A percentile compares a stretch with the other conserved stretches of the same genome.
These are phyloP conservation scores for Colletotrichum sp. DNA, from an alignment of 2,329 filamentous ascomycete genomes.

Conservation along the genomic window DNA sequence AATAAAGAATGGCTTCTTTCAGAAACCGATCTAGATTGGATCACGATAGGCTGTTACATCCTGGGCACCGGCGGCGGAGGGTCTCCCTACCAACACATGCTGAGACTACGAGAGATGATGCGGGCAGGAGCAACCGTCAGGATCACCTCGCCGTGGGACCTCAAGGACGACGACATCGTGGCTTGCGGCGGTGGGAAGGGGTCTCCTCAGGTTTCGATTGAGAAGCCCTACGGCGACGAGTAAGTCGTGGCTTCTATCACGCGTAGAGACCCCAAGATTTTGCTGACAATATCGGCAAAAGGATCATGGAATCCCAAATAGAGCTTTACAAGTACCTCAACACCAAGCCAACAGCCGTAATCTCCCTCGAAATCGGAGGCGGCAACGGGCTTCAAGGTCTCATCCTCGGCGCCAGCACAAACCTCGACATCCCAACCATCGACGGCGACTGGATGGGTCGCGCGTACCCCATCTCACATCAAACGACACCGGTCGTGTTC, in stretches of 20 bases:
- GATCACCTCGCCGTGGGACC: not conserved
- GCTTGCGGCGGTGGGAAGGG: not conserved
- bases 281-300: not conserved
- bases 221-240: not conserved
- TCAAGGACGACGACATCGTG: not conserved
- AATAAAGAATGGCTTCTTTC: not conserved
- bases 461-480: constrained; percentile 59
- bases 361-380: constrained; percentile 62
- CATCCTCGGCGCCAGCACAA: constrained; percentile 57
- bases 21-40: constrained; percentile 29
- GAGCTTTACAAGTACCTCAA: constrained; percentile 53
- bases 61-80: constrained; percentile 43
- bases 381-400: constrained; percentile 66
- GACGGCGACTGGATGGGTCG: constrained; percentile 64
- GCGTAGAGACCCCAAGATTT: no score
- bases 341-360: constrained; percentile 38
- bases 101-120: constrained; percentile 57
- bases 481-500: constrained; percentile 49
- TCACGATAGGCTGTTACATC: constrained; percentile 39
- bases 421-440: constrained; percentile 55
- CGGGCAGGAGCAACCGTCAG: constrained; percentile 54
- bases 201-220: not conserved
- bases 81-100: constrained; percentile 39
- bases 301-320: not conserved
- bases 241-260: not conserved